Percentiles rank a stretch among this genome's conserved stretches.
Conservation (phyloP, 176 grass and related monocot species). For the Melocanna baccifera region DNA sequence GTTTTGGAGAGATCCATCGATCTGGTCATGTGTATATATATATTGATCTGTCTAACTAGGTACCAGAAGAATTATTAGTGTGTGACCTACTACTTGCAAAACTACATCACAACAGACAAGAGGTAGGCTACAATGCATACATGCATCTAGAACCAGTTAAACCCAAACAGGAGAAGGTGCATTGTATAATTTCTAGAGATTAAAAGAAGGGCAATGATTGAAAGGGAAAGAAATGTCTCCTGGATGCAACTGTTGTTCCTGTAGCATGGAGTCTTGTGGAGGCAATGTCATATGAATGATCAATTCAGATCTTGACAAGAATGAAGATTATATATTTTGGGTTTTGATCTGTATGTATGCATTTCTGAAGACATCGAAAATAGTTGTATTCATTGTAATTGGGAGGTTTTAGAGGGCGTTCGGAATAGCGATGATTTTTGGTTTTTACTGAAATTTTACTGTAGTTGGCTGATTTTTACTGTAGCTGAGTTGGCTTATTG, state of each 20-base stretch:
- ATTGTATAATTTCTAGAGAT: not conserved
- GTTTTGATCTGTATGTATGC: not conserved
- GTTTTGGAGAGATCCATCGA: not conserved
- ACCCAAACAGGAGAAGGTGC: not conserved
- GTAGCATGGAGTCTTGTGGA: not conserved
- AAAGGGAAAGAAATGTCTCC: not conserved
- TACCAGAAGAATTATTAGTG: constrained; percentile 9
- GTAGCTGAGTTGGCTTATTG: too few species aligned
- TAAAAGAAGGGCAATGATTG: constrained; percentile 22
- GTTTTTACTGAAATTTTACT: too few species aligned
- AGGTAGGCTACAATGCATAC: not conserved
- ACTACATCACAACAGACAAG: constrained; percentile 16
- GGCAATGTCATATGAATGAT: constrained; percentile 13
- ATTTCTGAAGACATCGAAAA: not conserved
- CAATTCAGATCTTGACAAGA: constrained; percentile 8
- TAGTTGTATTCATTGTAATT: not conserved
- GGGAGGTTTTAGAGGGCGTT: not conserved
- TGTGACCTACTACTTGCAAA: constrained; percentile 20
- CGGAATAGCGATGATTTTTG: too few species aligned
- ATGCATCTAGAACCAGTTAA: constrained; percentile 6
- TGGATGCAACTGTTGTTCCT: not conserved
- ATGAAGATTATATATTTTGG: not conserved
- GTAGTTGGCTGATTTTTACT: too few species aligned
- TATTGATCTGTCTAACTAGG: not conserved
- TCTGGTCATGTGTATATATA: not conserved